Evolutionary conservation across 352 stramenopile species (phyloP).

Genomic region (Globisporangium yorkense): DNA sequence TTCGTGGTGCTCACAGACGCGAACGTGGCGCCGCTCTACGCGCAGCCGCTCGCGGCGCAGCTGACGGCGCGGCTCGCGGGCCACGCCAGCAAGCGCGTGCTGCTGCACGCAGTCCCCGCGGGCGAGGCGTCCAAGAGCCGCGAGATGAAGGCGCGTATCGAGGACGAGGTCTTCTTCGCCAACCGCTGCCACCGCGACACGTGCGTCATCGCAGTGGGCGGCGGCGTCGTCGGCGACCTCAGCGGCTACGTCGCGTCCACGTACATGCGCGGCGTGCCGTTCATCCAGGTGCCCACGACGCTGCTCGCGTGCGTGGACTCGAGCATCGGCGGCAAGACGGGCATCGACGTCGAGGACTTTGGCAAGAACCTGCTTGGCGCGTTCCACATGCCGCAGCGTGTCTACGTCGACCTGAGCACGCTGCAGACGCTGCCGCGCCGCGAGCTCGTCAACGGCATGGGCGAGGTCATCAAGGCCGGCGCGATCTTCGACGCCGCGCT

Average conservation of each 20-base stretch:
- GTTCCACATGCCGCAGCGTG: slow-evolving; percentile 97
- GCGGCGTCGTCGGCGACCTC: slow-evolving; percentile 97
- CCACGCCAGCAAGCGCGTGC: slow-evolving; percentile 36
- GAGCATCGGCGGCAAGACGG: slow-evolving; percentile 97
- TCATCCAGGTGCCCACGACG: slow-evolving; percentile 94
- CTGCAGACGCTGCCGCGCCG: slow-evolving; percentile 94
- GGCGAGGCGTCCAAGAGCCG: slow-evolving; percentile 77
- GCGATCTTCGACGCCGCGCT: slow-evolving; percentile 93
- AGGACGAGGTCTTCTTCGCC: slow-evolving; percentile 76
- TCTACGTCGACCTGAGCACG: slow-evolving; percentile 94
- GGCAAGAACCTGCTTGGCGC: slow-evolving; percentile 98
- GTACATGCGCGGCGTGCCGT: slow-evolving; percentile 92
- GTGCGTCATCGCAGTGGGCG: slow-evolving; percentile 88
- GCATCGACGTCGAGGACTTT: slow-evolving; percentile 92
- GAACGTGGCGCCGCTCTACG: slow-evolving; percentile 74
- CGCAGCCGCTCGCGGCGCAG: slow-evolving; percentile 46
- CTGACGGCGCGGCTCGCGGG: slow-evolving; percentile 30
- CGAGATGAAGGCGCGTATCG: slow-evolving; percentile 73
- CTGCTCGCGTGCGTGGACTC: slow-evolving; percentile 99
- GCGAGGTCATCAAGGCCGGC: slow-evolving; percentile 98
- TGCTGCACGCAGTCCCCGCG: slow-evolving; percentile 52
- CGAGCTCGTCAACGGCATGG: slow-evolving; percentile 94
- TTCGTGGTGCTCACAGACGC: slow-evolving; percentile 80
- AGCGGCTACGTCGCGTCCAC: slow-evolving; percentile 96
- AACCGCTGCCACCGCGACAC: slow-evolving; percentile 81